These are phyloP conservation scores for Olyra latifolia DNA, from an alignment of 176 grass and related monocot genomes.

Conservation along the genomic window DNA sequence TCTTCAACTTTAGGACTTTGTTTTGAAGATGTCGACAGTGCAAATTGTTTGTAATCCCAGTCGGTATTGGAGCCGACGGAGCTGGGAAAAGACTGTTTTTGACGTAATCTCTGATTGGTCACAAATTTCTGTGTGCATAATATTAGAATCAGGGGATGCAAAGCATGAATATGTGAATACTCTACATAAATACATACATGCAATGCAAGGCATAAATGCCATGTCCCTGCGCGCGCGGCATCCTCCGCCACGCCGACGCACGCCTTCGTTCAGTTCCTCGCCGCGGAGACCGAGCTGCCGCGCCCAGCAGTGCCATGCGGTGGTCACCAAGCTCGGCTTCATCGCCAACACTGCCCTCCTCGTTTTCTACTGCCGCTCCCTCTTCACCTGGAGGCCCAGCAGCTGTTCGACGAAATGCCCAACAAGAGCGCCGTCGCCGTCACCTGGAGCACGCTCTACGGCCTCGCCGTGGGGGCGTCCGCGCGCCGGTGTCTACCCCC, in stretches of 20 bases:
- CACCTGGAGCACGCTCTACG: constrained; percentile 33
- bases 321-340: constrained; percentile 12
- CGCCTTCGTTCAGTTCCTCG: constrained; percentile 31
- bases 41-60: neutral
- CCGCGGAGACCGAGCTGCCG: neutral
- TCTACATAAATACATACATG: too few species aligned
- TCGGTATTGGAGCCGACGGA: neutral
- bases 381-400: neutral
- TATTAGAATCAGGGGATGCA: too few species aligned
- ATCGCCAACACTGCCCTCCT: constrained; percentile 17
- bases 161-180: too few species aligned
- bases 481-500: neutral
- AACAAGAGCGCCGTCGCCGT: constrained; percentile 2
- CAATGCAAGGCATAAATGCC: too few species aligned
- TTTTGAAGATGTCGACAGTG: neutral
- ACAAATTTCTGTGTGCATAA: too few species aligned
- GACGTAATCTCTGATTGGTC: neutral
- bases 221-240: too few species aligned
- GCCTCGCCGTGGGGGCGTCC: neutral
- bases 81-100: neutral
- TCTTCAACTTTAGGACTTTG: neutral
- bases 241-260: constrained; percentile 8
- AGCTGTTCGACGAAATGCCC: constrained; percentile 49
- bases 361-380: neutral
- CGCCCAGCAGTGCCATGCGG: constrained; percentile 5